Percentiles rank a stretch among this genome's conserved stretches.
Evolutionary conservation across 257 asterid genomes (phyloP).

Genomic region (Nemophila menziesii): DNA sequence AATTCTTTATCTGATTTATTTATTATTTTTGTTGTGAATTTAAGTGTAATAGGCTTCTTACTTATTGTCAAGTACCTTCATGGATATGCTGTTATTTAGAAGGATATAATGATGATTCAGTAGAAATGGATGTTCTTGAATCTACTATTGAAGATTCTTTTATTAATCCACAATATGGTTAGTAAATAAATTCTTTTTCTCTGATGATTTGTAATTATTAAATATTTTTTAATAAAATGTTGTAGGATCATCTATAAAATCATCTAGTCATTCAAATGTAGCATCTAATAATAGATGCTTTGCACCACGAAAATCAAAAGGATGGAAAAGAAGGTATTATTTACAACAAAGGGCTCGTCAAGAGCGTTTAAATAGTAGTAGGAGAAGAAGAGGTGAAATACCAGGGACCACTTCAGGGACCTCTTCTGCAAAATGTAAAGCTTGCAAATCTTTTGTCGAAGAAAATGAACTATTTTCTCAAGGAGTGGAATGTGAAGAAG

Average conservation of each 20-base stretch:
- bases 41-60: conserved; percentile 59
- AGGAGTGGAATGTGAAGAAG: conserved; percentile 17
- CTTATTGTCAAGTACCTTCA: conserved; percentile 49
- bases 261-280: conserved; percentile 33
- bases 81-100: conserved; percentile 89
- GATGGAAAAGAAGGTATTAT: conserved; percentile 64
- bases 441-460: conserved; percentile 25
- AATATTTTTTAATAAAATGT: conserved; percentile 8
- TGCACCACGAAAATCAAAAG: conserved; percentile 56
- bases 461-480: conserved; percentile 24
- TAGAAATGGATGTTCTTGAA: conserved; percentile 90
- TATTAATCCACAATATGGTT: conserved; percentile 23
- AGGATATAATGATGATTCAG: conserved; percentile 44
- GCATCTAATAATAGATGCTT: conserved; percentile 44
- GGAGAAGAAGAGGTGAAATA: conserved; percentile 50
- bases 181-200: not conserved
- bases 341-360: conserved; percentile 61
- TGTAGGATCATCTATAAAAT: conserved; percentile 41
- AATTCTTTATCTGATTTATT: not conserved
- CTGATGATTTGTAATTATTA: too few relatives aligned
- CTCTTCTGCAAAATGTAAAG: conserved; percentile 35
- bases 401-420: conserved; percentile 19
- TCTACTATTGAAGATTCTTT: conserved; percentile 30
- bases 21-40: conserved; percentile 1
- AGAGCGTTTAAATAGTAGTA: conserved; percentile 53